Evolutionary conservation across 352 stramenopile genomes (phyloP).

Genomic region (Elongisporangium undulatum): DNA sequence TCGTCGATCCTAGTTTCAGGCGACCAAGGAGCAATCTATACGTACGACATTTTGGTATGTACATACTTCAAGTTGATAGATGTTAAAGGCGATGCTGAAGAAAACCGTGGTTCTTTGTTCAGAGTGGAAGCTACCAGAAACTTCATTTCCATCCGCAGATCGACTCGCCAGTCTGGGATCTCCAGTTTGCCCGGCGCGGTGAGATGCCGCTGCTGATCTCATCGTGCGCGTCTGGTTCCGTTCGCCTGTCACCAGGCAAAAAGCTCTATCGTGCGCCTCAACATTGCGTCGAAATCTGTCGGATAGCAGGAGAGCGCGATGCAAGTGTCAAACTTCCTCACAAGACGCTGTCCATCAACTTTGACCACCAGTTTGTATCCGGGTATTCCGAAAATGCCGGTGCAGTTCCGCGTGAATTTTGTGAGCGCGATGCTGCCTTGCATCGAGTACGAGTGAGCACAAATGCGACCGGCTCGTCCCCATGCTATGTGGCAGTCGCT

Average conservation of each 20-base stretch:
- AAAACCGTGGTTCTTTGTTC: neutral
- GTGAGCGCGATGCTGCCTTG: constrained; percentile 70
- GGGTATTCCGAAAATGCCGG: neutral
- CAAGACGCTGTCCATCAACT: constrained; percentile 52
- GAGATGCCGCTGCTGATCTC: constrained; percentile 51
- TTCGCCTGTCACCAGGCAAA: constrained; percentile 58
- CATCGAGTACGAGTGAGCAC: constrained; percentile 61
- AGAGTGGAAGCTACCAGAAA: constrained; percentile 79
- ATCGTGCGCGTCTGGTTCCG: constrained; percentile 60
- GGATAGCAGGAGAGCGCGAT: constrained; percentile 45
- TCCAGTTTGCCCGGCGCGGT: constrained; percentile 50
- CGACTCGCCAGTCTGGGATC: constrained; percentile 81
- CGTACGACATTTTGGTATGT: constrained; percentile 76
- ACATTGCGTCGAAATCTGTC: constrained; percentile 69
- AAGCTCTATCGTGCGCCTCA: constrained; percentile 59
- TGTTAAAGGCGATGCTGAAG: neutral
- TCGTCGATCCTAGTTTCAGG: constrained; percentile 71
- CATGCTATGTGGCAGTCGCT: constrained; percentile 58
- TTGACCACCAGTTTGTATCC: constrained; percentile 20
- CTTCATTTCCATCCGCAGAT: constrained; percentile 81
- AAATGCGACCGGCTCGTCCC: constrained; percentile 28
- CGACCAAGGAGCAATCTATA: constrained; percentile 78
- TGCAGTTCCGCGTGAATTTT: constrained; percentile 59
- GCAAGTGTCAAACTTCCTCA: constrained; percentile 44
- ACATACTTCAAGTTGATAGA: neutral